Base-by-base conservation (phyloP, 2,329 filamentous ascomycete genomes). In the Ascochyta koolunga region DNA sequence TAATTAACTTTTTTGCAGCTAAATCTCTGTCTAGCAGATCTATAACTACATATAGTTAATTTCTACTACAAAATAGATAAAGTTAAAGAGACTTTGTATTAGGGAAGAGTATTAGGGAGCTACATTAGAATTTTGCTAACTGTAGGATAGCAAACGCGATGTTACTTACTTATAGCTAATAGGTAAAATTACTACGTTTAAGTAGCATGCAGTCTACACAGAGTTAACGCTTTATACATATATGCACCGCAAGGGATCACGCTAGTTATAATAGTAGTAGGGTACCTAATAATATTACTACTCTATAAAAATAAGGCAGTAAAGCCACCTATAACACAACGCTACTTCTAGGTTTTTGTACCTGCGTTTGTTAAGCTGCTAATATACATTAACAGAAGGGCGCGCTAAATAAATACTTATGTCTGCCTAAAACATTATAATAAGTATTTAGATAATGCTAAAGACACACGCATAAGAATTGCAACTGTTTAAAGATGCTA, bases 201-300 rank as follows among this genome's bases (percentile, higher is more conserved):
- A 32, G 43, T 36, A 29, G 22, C 46, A 47, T 36, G 37, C 31
- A 53, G 4, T 42, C 42, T 42, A 42, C 37, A 18, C 24, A 29
- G 24, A 47, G 37, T 53, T 31, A 21, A 53, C 36, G 11, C 50
- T 47, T 53, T 53, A 47, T 47, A 53, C 37, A 15, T 46, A 16
- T 40, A 21, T 52, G 29, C 42, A 37, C 36, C 11, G 36, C 40
- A 51, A 51, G 41, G 35, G 21, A 46, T 52, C 35, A 52, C 49
- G 41, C 49, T 46, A 52, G 36, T 52, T n/a, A 29, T 53, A 47
- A 41, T 53, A 11, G 36, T 53, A n/a, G 37, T 22, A 22, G 27
- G 42, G 42, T 47, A 46, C n/a, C 31, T 15, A 39, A 39, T 13
- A 51, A 35, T 40, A 45, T 51, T 45, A 52, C 36, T 19, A 41